These are phyloP conservation scores for Panaeolus cyanescens DNA, from an alignment of 768 basidiomycete genomes.

Conservation along the genomic window DNA sequence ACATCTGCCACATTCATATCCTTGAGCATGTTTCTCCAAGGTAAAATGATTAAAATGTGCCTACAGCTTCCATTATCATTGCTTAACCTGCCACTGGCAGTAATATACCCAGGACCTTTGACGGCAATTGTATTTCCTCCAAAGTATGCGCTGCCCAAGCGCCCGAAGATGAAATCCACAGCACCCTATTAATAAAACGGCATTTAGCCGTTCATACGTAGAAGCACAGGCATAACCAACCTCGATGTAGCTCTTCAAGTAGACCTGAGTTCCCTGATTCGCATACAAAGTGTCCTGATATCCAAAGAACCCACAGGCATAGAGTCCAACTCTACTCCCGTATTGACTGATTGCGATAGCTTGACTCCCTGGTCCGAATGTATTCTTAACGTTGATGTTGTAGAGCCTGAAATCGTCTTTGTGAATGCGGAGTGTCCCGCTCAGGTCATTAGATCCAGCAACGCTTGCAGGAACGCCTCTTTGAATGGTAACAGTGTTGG, in stretches of 20 bases:
- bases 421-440: conserved; percentile 48
- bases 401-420: conserved; percentile 47
- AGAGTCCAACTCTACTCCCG: conserved; percentile 42
- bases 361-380: conserved; percentile 41
- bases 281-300: conserved; percentile 49
- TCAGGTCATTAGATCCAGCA: conserved; percentile 31
- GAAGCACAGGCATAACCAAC: conserved; percentile 53
- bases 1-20: too few relatives aligned
- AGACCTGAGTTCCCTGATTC: conserved; percentile 49
- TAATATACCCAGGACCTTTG: conserved; percentile 43
- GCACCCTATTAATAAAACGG: conserved; percentile 35
- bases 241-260: conserved; percentile 46
- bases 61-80: conserved; percentile 44
- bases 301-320: conserved; percentile 45
- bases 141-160: conserved; percentile 42
- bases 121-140: conserved; percentile 48
- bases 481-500: conserved; percentile 31
- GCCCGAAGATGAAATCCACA: conserved; percentile 52
- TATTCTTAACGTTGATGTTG: conserved; percentile 49
- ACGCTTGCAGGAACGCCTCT: conserved; percentile 23
- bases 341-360: conserved; percentile 51
- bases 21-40: too few relatives aligned
- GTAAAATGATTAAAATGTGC: conserved; percentile 9
- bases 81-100: conserved; percentile 45
- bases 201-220: conserved; percentile 46